phyloP scores from a whole-genome alignment of 202 grass and related monocot species.

The Musa balbisiana region DNA sequence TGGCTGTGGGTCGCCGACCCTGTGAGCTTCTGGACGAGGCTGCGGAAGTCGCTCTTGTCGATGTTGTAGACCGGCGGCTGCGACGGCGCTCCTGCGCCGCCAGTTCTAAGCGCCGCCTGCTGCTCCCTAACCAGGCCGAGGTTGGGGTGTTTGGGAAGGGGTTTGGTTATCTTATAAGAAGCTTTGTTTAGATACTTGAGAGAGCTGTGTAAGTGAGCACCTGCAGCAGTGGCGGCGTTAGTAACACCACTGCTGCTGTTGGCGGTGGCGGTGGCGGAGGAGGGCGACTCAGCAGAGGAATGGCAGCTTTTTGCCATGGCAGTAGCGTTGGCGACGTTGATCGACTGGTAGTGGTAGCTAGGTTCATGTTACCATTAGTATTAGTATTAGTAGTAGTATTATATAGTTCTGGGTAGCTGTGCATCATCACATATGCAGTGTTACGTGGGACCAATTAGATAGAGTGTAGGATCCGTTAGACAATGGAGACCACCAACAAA shows the following conservation, averaged over 20 bases:
- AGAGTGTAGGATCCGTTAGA: too few species aligned
- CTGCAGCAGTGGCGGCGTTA: constrained; percentile 7
- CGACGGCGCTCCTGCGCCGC: constrained; percentile 35
- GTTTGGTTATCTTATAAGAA: constrained; percentile 98
- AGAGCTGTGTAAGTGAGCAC: constrained; percentile 29
- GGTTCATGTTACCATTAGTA: too few species aligned
- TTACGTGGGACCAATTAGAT: too few species aligned
- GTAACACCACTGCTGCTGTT: neutral
- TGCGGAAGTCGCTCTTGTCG: constrained; percentile 94
- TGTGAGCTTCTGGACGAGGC: constrained; percentile 94
- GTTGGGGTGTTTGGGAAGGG: constrained; percentile 13
- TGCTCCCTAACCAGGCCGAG: neutral
- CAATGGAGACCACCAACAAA: too few species aligned
- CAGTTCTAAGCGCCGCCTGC: too few species aligned
- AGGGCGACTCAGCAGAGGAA: constrained; percentile 17
- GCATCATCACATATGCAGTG: too few species aligned
- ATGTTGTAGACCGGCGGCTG: constrained; percentile 97
- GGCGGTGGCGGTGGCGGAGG: constrained; percentile 5
- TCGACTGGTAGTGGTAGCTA: too few species aligned
- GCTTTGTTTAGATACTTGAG: constrained; percentile 75
- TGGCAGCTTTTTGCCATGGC: neutral
- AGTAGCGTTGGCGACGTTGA: too few species aligned
- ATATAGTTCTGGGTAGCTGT: too few species aligned
- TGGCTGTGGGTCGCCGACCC: constrained; percentile 52
- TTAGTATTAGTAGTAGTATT: too few species aligned